These are phyloP conservation scores for Spinacia oleracea DNA, from an alignment of 179 eudicot species.

Conservation along the genomic window DNA sequence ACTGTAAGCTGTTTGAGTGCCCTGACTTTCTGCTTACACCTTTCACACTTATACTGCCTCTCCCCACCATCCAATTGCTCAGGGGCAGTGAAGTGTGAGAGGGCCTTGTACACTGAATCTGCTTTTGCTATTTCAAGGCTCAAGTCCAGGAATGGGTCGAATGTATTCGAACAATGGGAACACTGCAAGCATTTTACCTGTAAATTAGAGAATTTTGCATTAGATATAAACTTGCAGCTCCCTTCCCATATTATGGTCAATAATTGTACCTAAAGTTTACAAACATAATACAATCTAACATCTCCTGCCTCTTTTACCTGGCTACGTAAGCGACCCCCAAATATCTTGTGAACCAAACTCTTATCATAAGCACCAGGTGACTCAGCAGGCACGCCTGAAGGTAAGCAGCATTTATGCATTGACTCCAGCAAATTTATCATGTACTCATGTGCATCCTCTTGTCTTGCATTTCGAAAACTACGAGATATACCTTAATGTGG, in stretches of 20 bases:
- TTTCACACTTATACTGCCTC: constrained; percentile 79
- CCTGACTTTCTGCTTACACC: constrained; percentile 88
- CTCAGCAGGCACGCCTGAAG: constrained; percentile 89
- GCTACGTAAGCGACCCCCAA: constrained; percentile 93
- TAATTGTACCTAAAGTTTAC: background rate
- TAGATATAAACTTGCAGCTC: background rate
- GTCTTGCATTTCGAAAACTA: constrained; percentile 80
- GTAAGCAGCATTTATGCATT: constrained; percentile 95
- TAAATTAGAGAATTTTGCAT: constrained; percentile 10
- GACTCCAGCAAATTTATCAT: constrained; percentile 94
- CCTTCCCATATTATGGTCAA: background rate
- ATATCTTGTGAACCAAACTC: constrained; percentile 93
- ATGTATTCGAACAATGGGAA: constrained; percentile 76
- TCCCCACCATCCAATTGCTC: constrained; percentile 96
- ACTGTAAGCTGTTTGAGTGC: constrained; percentile 92
- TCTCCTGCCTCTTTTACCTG: constrained; percentile 49
- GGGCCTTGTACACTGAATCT: constrained; percentile 75
- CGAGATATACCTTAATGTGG: constrained; percentile 71
- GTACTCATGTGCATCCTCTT: constrained; percentile 99
- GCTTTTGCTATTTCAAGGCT: constrained; percentile 91
- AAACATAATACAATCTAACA: background rate
- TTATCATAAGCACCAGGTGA: constrained; percentile 92
- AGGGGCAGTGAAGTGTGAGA: constrained; percentile 68
- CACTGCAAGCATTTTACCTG: constrained; percentile 97
- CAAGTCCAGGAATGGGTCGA: constrained; percentile 90